Evolutionary conservation across 371 early-diverging fungal species (phyloP).

Genomic region (Encephalitozoon cuniculi): DNA sequence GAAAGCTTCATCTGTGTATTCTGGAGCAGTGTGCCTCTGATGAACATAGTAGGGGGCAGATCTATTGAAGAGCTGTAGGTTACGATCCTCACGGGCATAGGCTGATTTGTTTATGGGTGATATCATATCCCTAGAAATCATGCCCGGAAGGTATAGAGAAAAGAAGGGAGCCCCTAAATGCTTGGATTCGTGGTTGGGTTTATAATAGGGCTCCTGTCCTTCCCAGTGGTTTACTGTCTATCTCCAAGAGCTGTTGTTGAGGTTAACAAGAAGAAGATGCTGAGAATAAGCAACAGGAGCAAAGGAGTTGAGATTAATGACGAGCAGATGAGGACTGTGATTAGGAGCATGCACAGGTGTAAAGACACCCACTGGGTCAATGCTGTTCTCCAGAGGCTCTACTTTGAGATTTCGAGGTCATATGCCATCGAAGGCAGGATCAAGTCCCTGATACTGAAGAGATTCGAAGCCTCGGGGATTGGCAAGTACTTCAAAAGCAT

Average conservation of each 20-base stretch:
- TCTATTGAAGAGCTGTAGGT: neutral
- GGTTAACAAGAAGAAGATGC: neutral
- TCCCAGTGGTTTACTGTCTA: slow-evolving; percentile 3
- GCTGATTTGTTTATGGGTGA: neutral
- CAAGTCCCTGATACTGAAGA: slow-evolving; percentile 39
- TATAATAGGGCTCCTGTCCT: slow-evolving; percentile 11
- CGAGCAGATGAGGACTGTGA: neutral
- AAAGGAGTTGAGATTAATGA: neutral
- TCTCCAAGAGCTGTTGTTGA: neutral
- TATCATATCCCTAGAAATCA: neutral
- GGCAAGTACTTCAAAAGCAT: slow-evolving; percentile 46
- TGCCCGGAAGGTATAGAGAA: neutral
- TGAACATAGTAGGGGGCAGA: neutral
- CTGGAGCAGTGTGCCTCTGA: neutral
- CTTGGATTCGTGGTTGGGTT: neutral
- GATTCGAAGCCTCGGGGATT: slow-evolving; percentile 35
- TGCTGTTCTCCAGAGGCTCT: slow-evolving; percentile 52
- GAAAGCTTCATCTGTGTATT: slow-evolving; percentile 3
- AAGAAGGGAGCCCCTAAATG: neutral
- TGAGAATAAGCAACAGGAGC: neutral
- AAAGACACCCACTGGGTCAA: slow-evolving; percentile 57
- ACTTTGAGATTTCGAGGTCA: slow-evolving; percentile 42
- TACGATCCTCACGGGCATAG: neutral
- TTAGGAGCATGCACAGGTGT: slow-evolving; percentile 35
- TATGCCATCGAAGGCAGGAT: slow-evolving; percentile 50